Base-by-base conservation (phyloP, 352 stramenopile genomes). In the Phytopythium cucurbitacearum region DNA sequence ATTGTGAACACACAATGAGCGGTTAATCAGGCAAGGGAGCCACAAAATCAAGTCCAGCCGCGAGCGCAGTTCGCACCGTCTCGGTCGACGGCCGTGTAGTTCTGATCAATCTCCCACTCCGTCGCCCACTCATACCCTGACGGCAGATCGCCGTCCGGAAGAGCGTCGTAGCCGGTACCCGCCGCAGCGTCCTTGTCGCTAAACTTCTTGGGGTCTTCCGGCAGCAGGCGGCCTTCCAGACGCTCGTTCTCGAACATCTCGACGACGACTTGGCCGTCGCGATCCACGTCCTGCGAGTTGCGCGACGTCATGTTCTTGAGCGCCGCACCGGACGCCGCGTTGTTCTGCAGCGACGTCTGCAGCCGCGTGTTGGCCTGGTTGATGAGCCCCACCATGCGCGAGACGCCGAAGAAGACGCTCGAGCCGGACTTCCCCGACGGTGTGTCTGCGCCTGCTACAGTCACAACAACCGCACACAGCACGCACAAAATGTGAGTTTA, bases 161-260 rank as follows among this genome's bases (percentile, higher is more conserved):
- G 71, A 15, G 77, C 63, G 39, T 95, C 85, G 16, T 85, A 64
- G 21, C 85, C 85, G 15, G 64, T 62, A 10, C 74, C 80, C 36
- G 72, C 53, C 33, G 68, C 59, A 2, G 82, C 80, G 41, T 85
- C 50, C 12, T 69, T 73, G 62, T 91, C 83, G 56, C 82, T 86
- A 51, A 76, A 95, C 32, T 53, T 51, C 59, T 89, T 93, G 1
- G 85, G 85, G 50, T 95, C 85, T 33, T 71, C 77, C 3, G 74
- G 41, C 41, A 74, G 76, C 39, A 91, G 46, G n/a, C 84, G 83
- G 7, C 83, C 85, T 52, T 93, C 83, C 28, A 93, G 64, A 3
- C 85, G 80, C 47, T 95, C 82, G 59, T 95, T 90, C 58, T 95
- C 85, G 53, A 85, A 95, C n/a, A 92, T 76, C 49, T 93, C 80